These are phyloP conservation scores for Hanseniaspora singularis DNA, from an alignment of 805 yeast genomes.

Conservation along the genomic window DNA sequence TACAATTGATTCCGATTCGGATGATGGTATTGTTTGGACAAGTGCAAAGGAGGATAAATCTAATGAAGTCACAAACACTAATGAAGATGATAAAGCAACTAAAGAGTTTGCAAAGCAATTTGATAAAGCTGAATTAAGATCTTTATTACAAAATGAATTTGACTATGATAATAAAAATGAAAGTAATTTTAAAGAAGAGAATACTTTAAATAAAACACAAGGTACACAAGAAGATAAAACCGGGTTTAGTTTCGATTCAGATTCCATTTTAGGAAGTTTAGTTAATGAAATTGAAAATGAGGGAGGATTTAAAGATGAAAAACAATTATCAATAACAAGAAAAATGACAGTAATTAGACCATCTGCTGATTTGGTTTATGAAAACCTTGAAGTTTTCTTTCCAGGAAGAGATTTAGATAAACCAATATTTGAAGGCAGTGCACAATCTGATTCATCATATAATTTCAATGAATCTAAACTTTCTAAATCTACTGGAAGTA, in stretches of 20 bases:
- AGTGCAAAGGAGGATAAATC: not conserved
- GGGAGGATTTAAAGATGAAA: not conserved
- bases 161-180: conserved; percentile 1
- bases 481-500: conserved; percentile 1
- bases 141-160: not conserved
- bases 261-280: conserved; percentile 8
- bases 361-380: conserved; percentile 84
- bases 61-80: conserved; percentile 8
- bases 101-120: not conserved
- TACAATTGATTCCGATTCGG: not conserved
- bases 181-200: not conserved
- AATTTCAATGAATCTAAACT: conserved; percentile 8
- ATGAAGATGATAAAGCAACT: conserved; percentile 4
- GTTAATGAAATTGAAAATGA: conserved; percentile 4
- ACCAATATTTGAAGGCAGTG: conserved; percentile 66
- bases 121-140: not conserved
- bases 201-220: conserved; percentile 16
- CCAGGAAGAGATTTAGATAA: conserved; percentile 87
- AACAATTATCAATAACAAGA: conserved; percentile 16
- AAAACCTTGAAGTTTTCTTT: conserved; percentile 80
- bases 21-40: conserved; percentile 25
- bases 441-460: conserved; percentile 47
- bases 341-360: conserved; percentile 70
- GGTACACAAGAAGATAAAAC: conserved; percentile 10
- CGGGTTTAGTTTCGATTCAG: conserved; percentile 15